A percentile compares a stretch with the other conserved stretches of the same genome.
Conservation (phyloP, 2,329 filamentous ascomycete genomes). For the Aspergillus sp. region DNA sequence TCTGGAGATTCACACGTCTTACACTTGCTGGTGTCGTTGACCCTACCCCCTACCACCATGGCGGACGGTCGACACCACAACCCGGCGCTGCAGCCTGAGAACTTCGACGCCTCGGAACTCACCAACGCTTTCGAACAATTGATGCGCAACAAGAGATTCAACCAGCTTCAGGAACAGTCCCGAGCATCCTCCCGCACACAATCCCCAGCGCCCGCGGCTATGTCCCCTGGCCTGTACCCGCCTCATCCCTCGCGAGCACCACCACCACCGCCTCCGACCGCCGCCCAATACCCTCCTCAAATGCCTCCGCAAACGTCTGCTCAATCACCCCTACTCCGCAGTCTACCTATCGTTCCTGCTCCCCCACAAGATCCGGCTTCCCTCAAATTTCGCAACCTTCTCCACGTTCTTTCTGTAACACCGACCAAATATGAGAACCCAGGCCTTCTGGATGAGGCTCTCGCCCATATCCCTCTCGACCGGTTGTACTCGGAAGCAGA, state of each 20-base stretch:
- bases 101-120: conserved; percentile 77
- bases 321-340: conserved; percentile 48
- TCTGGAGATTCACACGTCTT: conserved; percentile 27
- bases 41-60: conserved; percentile 34
- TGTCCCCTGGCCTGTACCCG: conserved; percentile 19
- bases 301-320: conserved; percentile 27
- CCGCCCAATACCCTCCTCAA: conserved; percentile 20
- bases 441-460: conserved; percentile 85
- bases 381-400: conserved; percentile 75
- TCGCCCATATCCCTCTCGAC: conserved; percentile 83
- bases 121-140: conserved; percentile 83
- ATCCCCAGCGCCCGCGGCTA: conserved; percentile 53
- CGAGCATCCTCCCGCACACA: conserved; percentile 60
- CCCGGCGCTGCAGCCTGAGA: conserved; percentile 30
- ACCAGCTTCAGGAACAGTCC: conserved; percentile 69
- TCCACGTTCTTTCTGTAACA: conserved; percentile 82
- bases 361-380: conserved; percentile 72
- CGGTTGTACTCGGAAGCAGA: conserved; percentile 92
- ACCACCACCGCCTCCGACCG: conserved; percentile 37
- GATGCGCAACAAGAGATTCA: conserved; percentile 82
- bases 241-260: conserved; percentile 39
- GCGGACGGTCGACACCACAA: conserved; percentile 40
- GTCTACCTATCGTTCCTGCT: conserved; percentile 70
- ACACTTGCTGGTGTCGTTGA: conserved; percentile 29
- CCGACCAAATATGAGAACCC: conserved; percentile 97